Evolutionary conservation across 345 rosid species (phyloP).

Genomic region (Dipteronia dyeriana): DNA sequence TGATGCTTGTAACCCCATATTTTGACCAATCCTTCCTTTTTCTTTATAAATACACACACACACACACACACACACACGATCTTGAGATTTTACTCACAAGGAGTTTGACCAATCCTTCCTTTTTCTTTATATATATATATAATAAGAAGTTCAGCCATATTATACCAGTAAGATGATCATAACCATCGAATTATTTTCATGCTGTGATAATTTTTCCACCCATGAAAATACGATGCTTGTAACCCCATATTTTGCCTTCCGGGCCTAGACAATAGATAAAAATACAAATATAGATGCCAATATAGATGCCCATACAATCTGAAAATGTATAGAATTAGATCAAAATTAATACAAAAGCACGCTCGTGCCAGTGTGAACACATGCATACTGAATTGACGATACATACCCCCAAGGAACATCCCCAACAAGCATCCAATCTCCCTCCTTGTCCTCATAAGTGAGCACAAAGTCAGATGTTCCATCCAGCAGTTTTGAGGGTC

Average conservation of each 20-base stretch:
- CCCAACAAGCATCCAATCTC: constrained; percentile 99
- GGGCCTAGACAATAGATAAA: background rate
- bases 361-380: background rate
- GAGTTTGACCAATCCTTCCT: background rate
- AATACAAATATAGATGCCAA: background rate
- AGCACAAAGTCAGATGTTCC: constrained; percentile 79
- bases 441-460: constrained; percentile 92
- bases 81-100: background rate
- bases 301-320: background rate
- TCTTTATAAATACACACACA: too few relatives aligned
- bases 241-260: constrained; percentile 3
- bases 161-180: background rate
- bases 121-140: too few relatives aligned
- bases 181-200: background rate
- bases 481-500: constrained; percentile 53
- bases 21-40: too few relatives aligned
- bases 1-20: too few relatives aligned
- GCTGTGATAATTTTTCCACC: background rate
- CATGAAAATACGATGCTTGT: background rate
- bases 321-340: background rate
- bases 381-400: constrained; percentile 2
- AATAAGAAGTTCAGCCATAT: background rate
- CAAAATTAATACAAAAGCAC: background rate
- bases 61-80: too few relatives aligned
- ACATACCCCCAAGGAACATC: constrained; percentile 97